A percentile compares a stretch with the other conserved stretches of the same genome.
These are phyloP conservation scores for Trichoderma sp. DNA, from an alignment of 2,329 filamentous ascomycete genomes.

Conservation along the genomic window DNA sequence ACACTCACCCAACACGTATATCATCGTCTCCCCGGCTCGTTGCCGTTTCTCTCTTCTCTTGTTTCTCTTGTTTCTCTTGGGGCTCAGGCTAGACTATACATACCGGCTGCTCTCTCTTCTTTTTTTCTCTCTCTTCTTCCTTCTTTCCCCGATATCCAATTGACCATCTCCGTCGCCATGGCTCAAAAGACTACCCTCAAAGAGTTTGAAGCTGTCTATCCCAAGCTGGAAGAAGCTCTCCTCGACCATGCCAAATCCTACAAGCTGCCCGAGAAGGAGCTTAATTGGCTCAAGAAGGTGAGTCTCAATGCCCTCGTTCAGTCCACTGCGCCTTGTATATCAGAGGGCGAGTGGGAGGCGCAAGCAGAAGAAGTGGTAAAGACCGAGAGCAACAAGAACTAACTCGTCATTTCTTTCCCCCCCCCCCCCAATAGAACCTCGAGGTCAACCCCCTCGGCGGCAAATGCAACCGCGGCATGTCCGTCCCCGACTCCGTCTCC, in stretches of 20 bases:
- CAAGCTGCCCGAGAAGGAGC: slow-evolving; percentile 74
- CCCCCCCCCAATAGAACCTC: slow-evolving; percentile 42
- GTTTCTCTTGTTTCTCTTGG: neutral
- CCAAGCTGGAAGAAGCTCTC: slow-evolving; percentile 78
- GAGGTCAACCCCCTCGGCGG: slow-evolving; percentile 85
- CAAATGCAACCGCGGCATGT: slow-evolving; percentile 99
- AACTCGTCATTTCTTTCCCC: neutral
- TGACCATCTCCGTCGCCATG: slow-evolving; percentile 40
- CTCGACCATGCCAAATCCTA: slow-evolving; percentile 75
- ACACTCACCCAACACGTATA: slow-evolving; percentile 2
- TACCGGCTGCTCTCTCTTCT: no score
- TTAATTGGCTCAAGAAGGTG: slow-evolving; percentile 85
- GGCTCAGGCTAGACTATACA: neutral
- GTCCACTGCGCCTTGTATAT: neutral
- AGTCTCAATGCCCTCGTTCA: neutral
- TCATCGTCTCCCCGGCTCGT: neutral
- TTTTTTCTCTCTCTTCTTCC: neutral
- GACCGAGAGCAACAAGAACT: neutral
- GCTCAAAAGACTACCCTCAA: slow-evolving; percentile 71
- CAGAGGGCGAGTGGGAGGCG: neutral
- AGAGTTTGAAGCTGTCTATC: slow-evolving; percentile 89
- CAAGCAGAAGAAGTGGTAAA: neutral
- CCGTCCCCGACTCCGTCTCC: slow-evolving; percentile 85
- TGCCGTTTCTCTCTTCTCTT: neutral
- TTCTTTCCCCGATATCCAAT: neutral